A percentile compares a stretch with the other conserved stretches of the same genome.
Conservation (phyloP, 2,329 filamentous ascomycete species). For the Penicillium sp. region DNA sequence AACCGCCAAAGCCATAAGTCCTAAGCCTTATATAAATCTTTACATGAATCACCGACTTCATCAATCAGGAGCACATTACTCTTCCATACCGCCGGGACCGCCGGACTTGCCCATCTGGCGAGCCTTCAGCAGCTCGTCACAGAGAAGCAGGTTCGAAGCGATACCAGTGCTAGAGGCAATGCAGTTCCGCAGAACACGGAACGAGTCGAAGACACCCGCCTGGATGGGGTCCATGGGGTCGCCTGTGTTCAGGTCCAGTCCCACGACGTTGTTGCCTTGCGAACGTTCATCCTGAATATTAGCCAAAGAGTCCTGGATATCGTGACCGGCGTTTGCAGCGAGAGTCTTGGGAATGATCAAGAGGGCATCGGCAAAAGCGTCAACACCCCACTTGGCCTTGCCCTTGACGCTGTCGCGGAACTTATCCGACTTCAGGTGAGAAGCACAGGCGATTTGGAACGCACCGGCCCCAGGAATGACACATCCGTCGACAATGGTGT, state of each 20-base stretch:
- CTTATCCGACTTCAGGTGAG: constrained; percentile 77
- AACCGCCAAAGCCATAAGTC: constrained; percentile 13
- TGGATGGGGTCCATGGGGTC: constrained; percentile 93
- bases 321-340: constrained; percentile 90
- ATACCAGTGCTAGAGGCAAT: constrained; percentile 92
- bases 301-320: constrained; percentile 91
- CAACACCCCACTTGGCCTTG: constrained; percentile 94
- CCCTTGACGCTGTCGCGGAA: constrained; percentile 92
- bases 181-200: constrained; percentile 87
- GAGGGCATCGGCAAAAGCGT: constrained; percentile 90
- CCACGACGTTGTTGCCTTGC: constrained; percentile 80
- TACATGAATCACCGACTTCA: constrained; percentile 21
- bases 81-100: constrained; percentile 42
- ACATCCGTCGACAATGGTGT: constrained; percentile 97
- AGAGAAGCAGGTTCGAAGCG: constrained; percentile 88
- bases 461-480: constrained; percentile 92
- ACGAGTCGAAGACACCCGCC: constrained; percentile 91
- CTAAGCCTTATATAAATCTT: constrained; percentile 19
- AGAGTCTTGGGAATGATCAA: constrained; percentile 96
- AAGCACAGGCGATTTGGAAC: constrained; percentile 90
- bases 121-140: constrained; percentile 95
- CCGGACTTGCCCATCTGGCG: constrained; percentile 71
- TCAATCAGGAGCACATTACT: constrained; percentile 31
- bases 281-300: constrained; percentile 76
- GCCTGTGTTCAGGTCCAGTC: constrained; percentile 78